Evolutionary conservation across 208 protist genomes (phyloP).

Genomic region (Crithidia expoeki): DNA sequence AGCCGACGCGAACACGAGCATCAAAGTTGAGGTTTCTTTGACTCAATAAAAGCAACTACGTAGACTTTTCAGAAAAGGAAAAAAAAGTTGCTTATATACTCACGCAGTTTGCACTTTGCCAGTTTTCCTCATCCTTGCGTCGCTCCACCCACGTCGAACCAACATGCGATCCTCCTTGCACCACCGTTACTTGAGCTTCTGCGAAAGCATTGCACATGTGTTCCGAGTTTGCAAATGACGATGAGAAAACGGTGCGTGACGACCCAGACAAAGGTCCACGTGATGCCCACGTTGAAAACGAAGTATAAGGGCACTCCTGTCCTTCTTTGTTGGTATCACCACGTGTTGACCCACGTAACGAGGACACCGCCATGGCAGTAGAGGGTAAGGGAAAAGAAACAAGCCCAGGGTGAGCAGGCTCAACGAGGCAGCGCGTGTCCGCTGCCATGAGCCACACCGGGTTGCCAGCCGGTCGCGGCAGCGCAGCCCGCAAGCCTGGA

Average conservation of each 20-base stretch:
- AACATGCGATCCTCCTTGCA: constrained; percentile 21
- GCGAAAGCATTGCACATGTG: background rate
- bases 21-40: no score
- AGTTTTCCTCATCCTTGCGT: background rate
- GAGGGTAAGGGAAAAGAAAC: constrained; percentile 7
- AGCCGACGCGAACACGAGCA: no score
- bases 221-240: background rate
- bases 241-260: background rate
- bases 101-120: background rate
- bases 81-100: background rate
- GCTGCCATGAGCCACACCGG: constrained; percentile 15
- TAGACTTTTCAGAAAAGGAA: no score
- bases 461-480: constrained; percentile 22
- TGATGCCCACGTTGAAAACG: background rate
- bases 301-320: background rate
- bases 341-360: background rate
- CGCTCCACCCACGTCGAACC: constrained; percentile 20
- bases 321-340: background rate
- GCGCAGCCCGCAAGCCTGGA: background rate
- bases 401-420: constrained; percentile 24
- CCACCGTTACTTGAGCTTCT: constrained; percentile 20
- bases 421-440: constrained; percentile 28
- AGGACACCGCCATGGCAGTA: background rate
- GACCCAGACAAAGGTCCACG: background rate
- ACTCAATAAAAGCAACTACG: no score